Conservation (phyloP, 1,139 yeast species). For the Magnusiomyces sp. region DNA sequence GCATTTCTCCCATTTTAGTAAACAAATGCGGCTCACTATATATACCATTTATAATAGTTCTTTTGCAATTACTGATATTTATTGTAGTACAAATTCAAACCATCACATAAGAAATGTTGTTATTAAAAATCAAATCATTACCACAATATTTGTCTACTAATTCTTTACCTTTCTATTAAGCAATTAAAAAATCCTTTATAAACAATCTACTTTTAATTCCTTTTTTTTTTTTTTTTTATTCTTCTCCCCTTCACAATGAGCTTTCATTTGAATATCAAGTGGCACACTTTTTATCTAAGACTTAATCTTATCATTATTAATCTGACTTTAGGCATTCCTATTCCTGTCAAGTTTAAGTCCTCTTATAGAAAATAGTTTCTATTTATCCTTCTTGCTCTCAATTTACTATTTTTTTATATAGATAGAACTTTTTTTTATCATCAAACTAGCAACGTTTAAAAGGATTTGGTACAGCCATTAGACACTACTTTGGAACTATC, state of each 20-base stretch:
- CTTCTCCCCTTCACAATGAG: background rate
- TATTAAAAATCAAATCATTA: background rate
- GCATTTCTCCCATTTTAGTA: too few species aligned
- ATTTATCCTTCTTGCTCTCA: background rate
- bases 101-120: background rate
- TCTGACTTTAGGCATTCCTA: background rate
- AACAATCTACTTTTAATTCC: background rate
- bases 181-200: background rate
- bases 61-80: too few species aligned
- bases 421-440: background rate
- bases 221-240: slow-evolving; percentile 6
- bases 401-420: too few species aligned
- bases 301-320: background rate
- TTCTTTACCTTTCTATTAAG: background rate
- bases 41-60: too few species aligned
- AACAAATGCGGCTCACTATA: too few species aligned
- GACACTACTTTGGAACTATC: background rate
- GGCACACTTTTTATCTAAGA: background rate
- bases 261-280: background rate
- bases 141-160: background rate
- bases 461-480: background rate
- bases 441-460: background rate
- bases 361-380: background rate
- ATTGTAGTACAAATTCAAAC: background rate
- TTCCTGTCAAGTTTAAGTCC: background rate